Evolutionary conservation across 1,284 basidiomycete species (phyloP), one percentile per base, ranked within the genome.

Genomic region (Agaricales sp.): DNA sequence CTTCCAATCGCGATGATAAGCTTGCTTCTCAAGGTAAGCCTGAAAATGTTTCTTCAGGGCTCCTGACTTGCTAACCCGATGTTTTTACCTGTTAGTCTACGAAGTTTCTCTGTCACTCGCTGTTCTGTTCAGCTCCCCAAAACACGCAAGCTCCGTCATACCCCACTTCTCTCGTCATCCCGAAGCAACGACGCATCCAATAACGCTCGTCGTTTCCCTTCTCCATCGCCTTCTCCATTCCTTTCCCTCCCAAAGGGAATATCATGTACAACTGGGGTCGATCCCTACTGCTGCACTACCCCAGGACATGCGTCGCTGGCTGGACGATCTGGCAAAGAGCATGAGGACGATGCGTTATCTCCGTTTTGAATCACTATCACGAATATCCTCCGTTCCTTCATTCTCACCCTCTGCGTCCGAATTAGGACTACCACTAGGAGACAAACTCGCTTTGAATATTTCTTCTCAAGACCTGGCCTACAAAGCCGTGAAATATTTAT

Each of bases 21-120:
- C 84, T 87, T 56, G 71, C 79, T 3, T 50, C 78, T 6, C 80
- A 86, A 75, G 82, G 82, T 82, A 50, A 24, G 67, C 51, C 38
- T 38, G 43, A 13, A 11, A 35, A 35, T n/a, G 18, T n/a, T 39
- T 19, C 21, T 16, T 11, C 24, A 37, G 23, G 19, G 3, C 14
- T 23, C 35, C 35, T 24, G 12, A 21, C 16, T 4, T 13, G 3
- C 52, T 38, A 8, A 22, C 48, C 46, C 41, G 38, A n/a, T n/a
- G n/a, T n/a, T n/a, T n/a, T 21, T 18, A 24, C 4, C 25, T 12
- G 25, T 37, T 45, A 86, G 83, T 75, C 3, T 86, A 85, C 59
- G 80, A 87, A 63, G 81, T 73, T 2, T 87, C 83, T 0, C 65
- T 87, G n/a, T 74, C 71, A 59, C 69, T 85, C 22, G 73, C 81